A percentile compares a stretch with the other conserved stretches of the same genome.
Evolutionary conservation across 495 filamentous ascomycete genomes (phyloP).

Genomic region (Endocarpon pusillum): DNA sequence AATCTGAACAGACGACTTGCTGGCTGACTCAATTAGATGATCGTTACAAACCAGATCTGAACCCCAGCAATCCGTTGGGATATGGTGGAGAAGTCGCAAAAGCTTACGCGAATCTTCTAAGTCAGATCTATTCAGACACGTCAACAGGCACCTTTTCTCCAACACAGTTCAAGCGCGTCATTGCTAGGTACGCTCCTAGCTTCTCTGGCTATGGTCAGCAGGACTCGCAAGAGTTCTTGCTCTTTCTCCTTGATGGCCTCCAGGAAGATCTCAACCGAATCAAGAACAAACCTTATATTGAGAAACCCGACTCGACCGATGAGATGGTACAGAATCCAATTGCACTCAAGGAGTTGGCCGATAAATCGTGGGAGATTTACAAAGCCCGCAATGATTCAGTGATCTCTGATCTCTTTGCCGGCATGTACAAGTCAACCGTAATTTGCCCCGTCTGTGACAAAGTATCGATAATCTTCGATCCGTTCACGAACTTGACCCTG

Average conservation of each 20-base stretch:
- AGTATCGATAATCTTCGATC: constrained; percentile 96
- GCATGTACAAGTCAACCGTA: constrained; percentile 94
- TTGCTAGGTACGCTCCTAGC: constrained; percentile 61
- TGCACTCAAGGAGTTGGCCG: constrained; percentile 64
- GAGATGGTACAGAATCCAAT: constrained; percentile 76
- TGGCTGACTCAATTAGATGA: constrained; percentile 30
- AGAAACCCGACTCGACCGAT: constrained; percentile 94
- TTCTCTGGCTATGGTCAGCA: constrained; percentile 95
- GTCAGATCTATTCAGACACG: constrained; percentile 43
- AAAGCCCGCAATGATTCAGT: constrained; percentile 87
- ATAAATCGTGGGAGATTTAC: constrained; percentile 79
- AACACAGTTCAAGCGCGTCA: constrained; percentile 56
- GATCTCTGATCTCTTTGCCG: constrained; percentile 84
- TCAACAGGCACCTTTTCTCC: constrained; percentile 48
- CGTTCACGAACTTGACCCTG: constrained; percentile 85
- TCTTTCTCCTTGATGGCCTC: constrained; percentile 83
- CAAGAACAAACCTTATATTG: constrained; percentile 88
- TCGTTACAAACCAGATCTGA: constrained; percentile 61
- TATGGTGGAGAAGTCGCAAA: constrained; percentile 71
- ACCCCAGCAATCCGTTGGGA: constrained; percentile 64
- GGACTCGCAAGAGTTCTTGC: constrained; percentile 94
- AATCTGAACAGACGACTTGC: constrained; percentile 6
- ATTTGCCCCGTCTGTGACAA: constrained; percentile 82
- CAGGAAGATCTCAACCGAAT: constrained; percentile 92
- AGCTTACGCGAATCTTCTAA: constrained; percentile 56